Conservation (phyloP, 352 stramenopile genomes). For the Lagenidium giganteum region DNA sequence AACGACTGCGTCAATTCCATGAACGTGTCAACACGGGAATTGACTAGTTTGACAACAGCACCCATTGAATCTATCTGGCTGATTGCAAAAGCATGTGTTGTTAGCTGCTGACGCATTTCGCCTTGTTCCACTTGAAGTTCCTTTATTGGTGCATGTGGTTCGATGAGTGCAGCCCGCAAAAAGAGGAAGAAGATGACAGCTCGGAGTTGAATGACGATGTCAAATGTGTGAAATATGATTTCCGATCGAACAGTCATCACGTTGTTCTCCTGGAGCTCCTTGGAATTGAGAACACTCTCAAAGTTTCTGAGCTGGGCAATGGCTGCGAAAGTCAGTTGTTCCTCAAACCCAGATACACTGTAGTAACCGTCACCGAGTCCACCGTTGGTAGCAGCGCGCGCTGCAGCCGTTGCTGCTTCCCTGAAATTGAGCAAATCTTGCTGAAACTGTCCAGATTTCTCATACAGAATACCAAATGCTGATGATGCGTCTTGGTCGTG, state of each 20-base stretch:
- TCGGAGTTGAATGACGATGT: constrained; percentile 60
- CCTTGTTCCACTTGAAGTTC: constrained; percentile 23
- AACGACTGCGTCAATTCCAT: constrained; percentile 60
- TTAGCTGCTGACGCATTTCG: constrained; percentile 25
- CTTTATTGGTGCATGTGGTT: constrained; percentile 29
- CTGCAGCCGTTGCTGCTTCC: not conserved
- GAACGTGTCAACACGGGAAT: constrained; percentile 49
- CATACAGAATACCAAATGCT: constrained; percentile 21
- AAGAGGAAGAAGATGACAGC: constrained; percentile 46
- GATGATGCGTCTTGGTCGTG: constrained; percentile 11
- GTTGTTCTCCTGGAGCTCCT: constrained; percentile 1
- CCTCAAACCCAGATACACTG: constrained; percentile 16
- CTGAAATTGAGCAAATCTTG: constrained; percentile 47
- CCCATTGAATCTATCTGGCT: constrained; percentile 41
- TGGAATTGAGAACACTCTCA: constrained; percentile 6
- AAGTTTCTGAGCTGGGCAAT: constrained; percentile 15
- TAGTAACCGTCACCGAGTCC: too few relatives aligned
- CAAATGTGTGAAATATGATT: constrained; percentile 22
- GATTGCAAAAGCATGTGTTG: constrained; percentile 38
- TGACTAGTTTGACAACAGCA: constrained; percentile 63
- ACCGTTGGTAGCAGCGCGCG: not conserved
- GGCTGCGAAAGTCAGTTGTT: constrained; percentile 13
- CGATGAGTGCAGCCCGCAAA: constrained; percentile 29
- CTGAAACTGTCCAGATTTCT: constrained; percentile 31
- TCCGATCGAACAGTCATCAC: too few relatives aligned